Evolutionary conservation across 768 basidiomycete genomes (phyloP), one percentile per base, ranked within the genome.

Genomic region (Omphalotus guepiniiformis): DNA sequence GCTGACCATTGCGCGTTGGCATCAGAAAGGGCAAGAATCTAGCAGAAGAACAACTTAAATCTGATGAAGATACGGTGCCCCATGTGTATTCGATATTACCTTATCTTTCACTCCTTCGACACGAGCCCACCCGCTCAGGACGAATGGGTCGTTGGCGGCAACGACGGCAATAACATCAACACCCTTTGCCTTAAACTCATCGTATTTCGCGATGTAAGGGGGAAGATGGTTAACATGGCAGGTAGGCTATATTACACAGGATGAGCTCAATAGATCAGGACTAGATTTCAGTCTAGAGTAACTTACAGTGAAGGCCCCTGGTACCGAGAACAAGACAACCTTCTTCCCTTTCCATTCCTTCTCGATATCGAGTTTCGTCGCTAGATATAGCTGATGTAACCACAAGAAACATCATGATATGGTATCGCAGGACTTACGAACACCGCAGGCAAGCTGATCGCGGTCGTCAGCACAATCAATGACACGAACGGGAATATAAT

Each of bases 321-420:
- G 88, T 27, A 89, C 85, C 48, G 85, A 71, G 62, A 91, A 75
- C 43, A 90, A 58, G 29, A 90, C 83, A 42, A 91, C 85, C 62
- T 85, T 87, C 72, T 91, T 91, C 58, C 82, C 83, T 63, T 83
- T 83, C 85, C 85, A 89, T 39, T 76, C 72, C 49, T 80, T 69
- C 22, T 79, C 86, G 38, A 38, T 28, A 30, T 64, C 67, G 52
- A 88, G 65, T 32, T 68, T 68, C 37, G 66, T 63, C 29, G 81
- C 85, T 85, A 28, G 23, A 35, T 13, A 38, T 29, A 28, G 39
- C 48, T 44, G 48, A 47, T 47, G 8, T 30, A 13, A 16, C 23
- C 34, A 23, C 6, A 25, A 6, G 6, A 15, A 9, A 4, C 21
- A 8, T 19, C 3, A 13, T 13, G 35, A 39, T 12, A n/a, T 16